These are phyloP conservation scores for Aspergillus eucalypticola DNA, from an alignment of 2,329 filamentous ascomycete genomes.

Conservation along the genomic window DNA sequence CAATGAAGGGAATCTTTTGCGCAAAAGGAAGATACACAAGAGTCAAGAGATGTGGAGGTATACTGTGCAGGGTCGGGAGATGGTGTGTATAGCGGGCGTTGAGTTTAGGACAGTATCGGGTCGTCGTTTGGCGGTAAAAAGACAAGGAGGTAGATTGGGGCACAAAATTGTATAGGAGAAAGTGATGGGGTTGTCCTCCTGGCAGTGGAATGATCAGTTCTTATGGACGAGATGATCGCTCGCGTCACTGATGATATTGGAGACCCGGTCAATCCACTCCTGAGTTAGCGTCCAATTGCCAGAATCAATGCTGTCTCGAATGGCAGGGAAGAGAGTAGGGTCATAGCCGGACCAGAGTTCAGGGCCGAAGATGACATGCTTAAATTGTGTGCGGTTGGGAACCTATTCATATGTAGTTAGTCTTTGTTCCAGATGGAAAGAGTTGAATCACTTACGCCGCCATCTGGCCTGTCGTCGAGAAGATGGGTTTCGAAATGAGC, in stretches of 20 bases:
- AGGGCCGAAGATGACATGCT: conserved; percentile 87
- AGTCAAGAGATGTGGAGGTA: background rate
- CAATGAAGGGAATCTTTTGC: background rate
- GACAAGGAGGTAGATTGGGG: background rate
- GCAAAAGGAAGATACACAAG: background rate
- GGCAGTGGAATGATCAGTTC: conserved; percentile 7
- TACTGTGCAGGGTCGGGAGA: background rate
- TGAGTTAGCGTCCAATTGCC: conserved; percentile 71
- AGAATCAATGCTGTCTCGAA: conserved; percentile 74
- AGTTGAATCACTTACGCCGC: conserved; percentile 65
- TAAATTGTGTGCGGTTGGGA: conserved; percentile 86
- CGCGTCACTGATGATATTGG: conserved; percentile 65
- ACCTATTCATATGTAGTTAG: conserved; percentile 54
- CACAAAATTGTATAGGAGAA: background rate
- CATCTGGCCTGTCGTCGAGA: conserved; percentile 70
- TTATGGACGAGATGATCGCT: conserved; percentile 49
- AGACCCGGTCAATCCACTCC: conserved; percentile 69
- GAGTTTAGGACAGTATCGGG: background rate
- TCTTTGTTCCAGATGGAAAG: background rate
- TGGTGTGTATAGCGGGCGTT: background rate
- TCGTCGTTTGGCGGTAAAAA: background rate
- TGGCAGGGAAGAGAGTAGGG: conserved; percentile 74
- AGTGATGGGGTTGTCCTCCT: background rate
- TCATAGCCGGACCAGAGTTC: conserved; percentile 72
- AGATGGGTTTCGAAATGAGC: conserved; percentile 78